A percentile compares a stretch with the other conserved stretches of the same genome.
These are phyloP conservation scores for Aspergillus vadensis DNA, from an alignment of 2,329 filamentous ascomycete species.

Conservation along the genomic window DNA sequence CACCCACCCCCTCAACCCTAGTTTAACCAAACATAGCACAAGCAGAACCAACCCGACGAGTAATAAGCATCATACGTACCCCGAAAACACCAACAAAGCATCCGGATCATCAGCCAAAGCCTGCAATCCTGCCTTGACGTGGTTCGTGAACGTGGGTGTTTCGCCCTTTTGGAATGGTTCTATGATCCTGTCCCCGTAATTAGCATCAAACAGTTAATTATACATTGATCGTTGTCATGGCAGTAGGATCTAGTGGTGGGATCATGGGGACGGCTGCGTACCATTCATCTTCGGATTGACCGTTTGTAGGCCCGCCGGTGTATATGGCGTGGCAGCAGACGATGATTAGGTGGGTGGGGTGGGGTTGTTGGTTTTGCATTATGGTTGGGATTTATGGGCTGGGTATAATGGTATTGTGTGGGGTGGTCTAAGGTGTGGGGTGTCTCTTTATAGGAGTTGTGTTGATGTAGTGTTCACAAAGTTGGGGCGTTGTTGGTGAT, in stretches of 20 bases:
- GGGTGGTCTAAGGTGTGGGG: background rate
- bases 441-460: no score
- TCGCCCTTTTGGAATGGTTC: constrained; percentile 77
- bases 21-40: no score
- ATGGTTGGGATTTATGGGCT: background rate
- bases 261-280: constrained; percentile 18
- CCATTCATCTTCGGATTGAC: constrained; percentile 64
- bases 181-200: constrained; percentile 58
- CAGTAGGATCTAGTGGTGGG: background rate
- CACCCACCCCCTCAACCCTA: background rate
- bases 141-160: constrained; percentile 75
- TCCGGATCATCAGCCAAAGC: constrained; percentile 51
- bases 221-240: no score
- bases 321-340: constrained; percentile 87
- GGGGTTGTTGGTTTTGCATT: background rate
- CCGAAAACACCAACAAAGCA: constrained; percentile 70
- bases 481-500: no score
- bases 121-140: constrained; percentile 67
- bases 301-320: constrained; percentile 58
- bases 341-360: constrained; percentile 63
- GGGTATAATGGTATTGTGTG: background rate
- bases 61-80: constrained; percentile 50
- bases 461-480: background rate
- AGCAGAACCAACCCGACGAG: no score
- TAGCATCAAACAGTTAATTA: background rate